Evolutionary conservation across 768 basidiomycete species (phyloP), one percentile per base, ranked within the genome.

Genomic region (Coprinellus aureogranulatus): DNA sequence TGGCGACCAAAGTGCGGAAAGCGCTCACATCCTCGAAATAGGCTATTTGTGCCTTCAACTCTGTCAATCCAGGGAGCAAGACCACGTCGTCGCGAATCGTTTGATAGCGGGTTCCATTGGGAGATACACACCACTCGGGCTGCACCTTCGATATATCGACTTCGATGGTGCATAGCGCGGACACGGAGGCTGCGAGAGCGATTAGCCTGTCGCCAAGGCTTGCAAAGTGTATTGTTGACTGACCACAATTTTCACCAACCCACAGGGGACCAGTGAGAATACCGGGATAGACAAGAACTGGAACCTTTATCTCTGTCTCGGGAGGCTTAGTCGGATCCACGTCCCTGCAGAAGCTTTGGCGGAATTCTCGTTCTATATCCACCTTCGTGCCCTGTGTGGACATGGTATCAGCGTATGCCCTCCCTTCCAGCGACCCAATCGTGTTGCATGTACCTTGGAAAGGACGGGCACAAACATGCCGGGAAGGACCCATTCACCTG

Each of bases 41-140:
- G 23, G 70, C 67, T 53, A 83, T 70, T 40, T 81, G 76, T 0
- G 80, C 82, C 55, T 70, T 75, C 55, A 82, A 61, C 59, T 83
- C 82, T 0, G 81, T 82, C 40, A 79, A 59, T 1, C 82, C 82
- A 54, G 84, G 79, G 2, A 75, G 64, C n/a, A 84, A 62, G 12
- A 82, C 61, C 1, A 83, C 64, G 10, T 76, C 71, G 48, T 62
- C 76, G 1, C 66, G 39, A 12, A 74, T 55, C 31, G 48, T 40
- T 46, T 67, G 76, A 40, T 67, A 72, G 4, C 5, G 42, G 22
- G 54, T 31, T 25, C 61, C 57, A 31, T 23, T 25, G 25, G 46
- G 28, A 20, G 34, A 44, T 6, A n/a, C 18, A 44, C 16, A 47
- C 10, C 45, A n/a, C 8, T 37, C 4, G 58, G 3, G 26, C 22